Evolutionary conservation across 306 rosid species (phyloP).

Genomic region (Sindora glabra): DNA sequence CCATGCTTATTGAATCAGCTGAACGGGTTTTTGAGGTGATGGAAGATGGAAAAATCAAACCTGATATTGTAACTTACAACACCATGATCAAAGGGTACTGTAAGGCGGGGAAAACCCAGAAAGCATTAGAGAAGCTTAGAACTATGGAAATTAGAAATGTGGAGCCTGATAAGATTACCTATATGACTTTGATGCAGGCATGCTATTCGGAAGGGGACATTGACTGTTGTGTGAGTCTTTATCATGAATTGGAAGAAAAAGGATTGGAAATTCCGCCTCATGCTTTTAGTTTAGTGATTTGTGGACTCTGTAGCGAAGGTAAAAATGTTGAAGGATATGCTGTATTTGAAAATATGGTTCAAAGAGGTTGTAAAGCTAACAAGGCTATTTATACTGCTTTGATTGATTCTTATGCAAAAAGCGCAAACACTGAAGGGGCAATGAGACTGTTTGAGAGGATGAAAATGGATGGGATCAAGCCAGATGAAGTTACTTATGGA

Average conservation of each 20-base stretch:
- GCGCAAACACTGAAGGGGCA: slow-evolving; percentile 54
- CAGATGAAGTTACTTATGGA: slow-evolving; percentile 81
- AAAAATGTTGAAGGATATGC: slow-evolving; percentile 56
- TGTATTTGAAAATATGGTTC: slow-evolving; percentile 54
- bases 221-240: slow-evolving; percentile 63
- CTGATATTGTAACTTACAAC: slow-evolving; percentile 65
- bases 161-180: slow-evolving; percentile 70
- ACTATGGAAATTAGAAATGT: slow-evolving; percentile 51
- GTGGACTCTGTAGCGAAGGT: slow-evolving; percentile 62
- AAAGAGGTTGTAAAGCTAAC: slow-evolving; percentile 48
- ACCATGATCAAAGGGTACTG: slow-evolving; percentile 77
- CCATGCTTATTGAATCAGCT: slow-evolving; percentile 54
- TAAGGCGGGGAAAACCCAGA: slow-evolving; percentile 46
- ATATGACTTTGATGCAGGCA: slow-evolving; percentile 65
- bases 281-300: slow-evolving; percentile 55
- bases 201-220: slow-evolving; percentile 54
- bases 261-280: slow-evolving; percentile 55
- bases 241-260: slow-evolving; percentile 74
- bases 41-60: slow-evolving; percentile 49
- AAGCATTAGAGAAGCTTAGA: slow-evolving; percentile 45
- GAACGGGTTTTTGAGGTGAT: slow-evolving; percentile 61
- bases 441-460: slow-evolving; percentile 62
- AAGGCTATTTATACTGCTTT: slow-evolving; percentile 70
- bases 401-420: slow-evolving; percentile 62
- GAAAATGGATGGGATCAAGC: slow-evolving; percentile 48